A percentile compares a stretch with the other conserved stretches of the same genome.
Evolutionary conservation across 306 rosid genomes (phyloP).

Genomic region (Carpinus fangiana): DNA sequence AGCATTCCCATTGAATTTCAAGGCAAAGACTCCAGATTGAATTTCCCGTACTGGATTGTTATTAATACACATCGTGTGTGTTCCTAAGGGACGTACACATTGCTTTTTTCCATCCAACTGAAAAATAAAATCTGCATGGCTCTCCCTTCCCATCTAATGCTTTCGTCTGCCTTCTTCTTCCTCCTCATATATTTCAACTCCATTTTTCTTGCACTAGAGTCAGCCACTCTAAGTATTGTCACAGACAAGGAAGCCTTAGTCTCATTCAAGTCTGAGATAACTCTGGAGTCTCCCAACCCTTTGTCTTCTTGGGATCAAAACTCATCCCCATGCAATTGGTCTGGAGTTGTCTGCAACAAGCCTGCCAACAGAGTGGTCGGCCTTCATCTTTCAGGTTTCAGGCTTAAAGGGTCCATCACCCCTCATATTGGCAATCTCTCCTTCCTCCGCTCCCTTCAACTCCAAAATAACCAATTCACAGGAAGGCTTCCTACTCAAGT

Average conservation of each 20-base stretch:
- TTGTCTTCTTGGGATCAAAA: slow-evolving; percentile 48
- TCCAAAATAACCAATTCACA: slow-evolving; percentile 46
- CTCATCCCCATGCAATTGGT: slow-evolving; percentile 65
- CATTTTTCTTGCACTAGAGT: slow-evolving; percentile 28
- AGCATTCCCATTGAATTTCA: no score
- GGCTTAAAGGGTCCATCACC: slow-evolving; percentile 49
- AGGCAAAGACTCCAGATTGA: no score
- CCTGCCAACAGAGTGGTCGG: slow-evolving; percentile 42
- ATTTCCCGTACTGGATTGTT: not conserved
- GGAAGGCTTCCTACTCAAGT: slow-evolving; percentile 59
- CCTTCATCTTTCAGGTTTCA: slow-evolving; percentile 48
- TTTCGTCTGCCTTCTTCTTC: slow-evolving; percentile 23
- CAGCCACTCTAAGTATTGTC: slow-evolving; percentile 38
- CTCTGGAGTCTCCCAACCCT: slow-evolving; percentile 21
- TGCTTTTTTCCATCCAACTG: not conserved
- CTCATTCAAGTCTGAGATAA: slow-evolving; percentile 48
- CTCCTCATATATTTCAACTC: not conserved
- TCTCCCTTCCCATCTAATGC: slow-evolving; percentile 14
- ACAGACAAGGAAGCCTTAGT: slow-evolving; percentile 65
- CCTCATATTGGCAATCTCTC: slow-evolving; percentile 57
- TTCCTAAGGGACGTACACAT: not conserved
- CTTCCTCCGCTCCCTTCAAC: slow-evolving; percentile 47
- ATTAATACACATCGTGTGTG: not conserved
- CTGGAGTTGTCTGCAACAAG: slow-evolving; percentile 54
- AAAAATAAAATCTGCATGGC: slow-evolving; percentile 29